phyloP scores from a whole-genome alignment of 148 eudicot species.

The Rhododendron ovatum region DNA sequence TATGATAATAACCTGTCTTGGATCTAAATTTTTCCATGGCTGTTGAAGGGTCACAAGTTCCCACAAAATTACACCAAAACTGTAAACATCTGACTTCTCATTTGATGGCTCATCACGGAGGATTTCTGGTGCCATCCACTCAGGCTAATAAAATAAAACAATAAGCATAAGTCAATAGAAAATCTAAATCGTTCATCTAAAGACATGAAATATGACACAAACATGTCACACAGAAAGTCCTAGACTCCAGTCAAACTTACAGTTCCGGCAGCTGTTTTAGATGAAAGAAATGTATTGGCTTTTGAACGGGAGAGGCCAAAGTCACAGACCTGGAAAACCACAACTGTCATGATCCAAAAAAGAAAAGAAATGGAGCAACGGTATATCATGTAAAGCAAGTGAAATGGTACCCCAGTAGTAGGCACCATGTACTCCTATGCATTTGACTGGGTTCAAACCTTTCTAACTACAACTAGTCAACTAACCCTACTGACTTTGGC shows the following conservation, averaged over 20 bases:
- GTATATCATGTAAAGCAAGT: background rate
- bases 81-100: constrained; percentile 93
- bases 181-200: background rate
- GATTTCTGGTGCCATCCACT: constrained; percentile 99
- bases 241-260: constrained; percentile 42
- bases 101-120: constrained; percentile 86
- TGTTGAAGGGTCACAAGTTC: constrained; percentile 85
- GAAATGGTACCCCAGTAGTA: background rate
- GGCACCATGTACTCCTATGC: background rate
- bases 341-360: background rate
- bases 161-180: background rate
- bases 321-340: constrained; percentile 64
- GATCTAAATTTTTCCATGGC: constrained; percentile 81
- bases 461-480: background rate
- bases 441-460: background rate
- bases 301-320: constrained; percentile 91
- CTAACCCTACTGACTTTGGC: background rate
- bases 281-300: constrained; percentile 87
- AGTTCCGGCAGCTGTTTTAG: constrained; percentile 91
- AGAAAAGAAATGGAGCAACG: background rate
- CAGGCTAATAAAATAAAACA: constrained; percentile 43
- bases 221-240: background rate
- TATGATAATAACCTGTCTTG: constrained; percentile 63
- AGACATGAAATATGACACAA: background rate
- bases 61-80: constrained; percentile 95